Base-by-base conservation (phyloP, 2,329 filamentous ascomycete genomes). In the Periglandula ipomoeae region DNA sequence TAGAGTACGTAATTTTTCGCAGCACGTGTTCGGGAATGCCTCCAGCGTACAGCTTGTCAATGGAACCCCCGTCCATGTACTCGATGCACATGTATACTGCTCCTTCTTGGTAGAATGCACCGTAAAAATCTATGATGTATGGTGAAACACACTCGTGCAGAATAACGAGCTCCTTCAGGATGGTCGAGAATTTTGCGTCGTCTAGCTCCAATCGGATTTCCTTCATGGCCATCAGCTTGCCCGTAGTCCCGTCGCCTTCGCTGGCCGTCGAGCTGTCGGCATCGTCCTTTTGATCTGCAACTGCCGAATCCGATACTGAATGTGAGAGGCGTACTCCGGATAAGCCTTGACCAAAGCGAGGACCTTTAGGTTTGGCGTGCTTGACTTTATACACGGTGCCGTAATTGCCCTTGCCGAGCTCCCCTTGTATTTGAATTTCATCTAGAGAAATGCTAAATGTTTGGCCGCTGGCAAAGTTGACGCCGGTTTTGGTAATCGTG, bases 51-150 rank as follows among this genome's bases (percentile, higher is more conserved):
- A 98, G 71, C 66, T 96, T 96, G 73, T 98, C 93, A 61, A 97
- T 90, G 34, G 90, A 97, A 7, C 93, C 93, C 42, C 93, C 93
- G 63, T 98, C 90, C 93, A 98, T 98, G 68, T 89, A 95, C 69
- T 98, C 93, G 65, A 98, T 95, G 69, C 93, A 98, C 66, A 98
- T 97, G 67, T 98, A 98, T 2, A 98, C 93, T 0, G 93, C 93
- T 24, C 93, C 91, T 70, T 98, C 93, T 63, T 98, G 93, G 74
- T 96, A 98, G 65, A 98, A 98, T 5, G 93, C 93, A 1, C 93
- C 93, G 65, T 97, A 98, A 61, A 98, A 98, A 63, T 98, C 91
- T 65, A 98, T 93, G 57, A 98, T 97, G 67, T 91, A 95, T 0
- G 93, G 91, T 2, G 89, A 96, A 3, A 93, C 76, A 61, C 93